Evolutionary conservation across 305 asterid species (phyloP), one percentile per base, ranked within the genome.

Genomic region (Fraxinus paxiana): DNA sequence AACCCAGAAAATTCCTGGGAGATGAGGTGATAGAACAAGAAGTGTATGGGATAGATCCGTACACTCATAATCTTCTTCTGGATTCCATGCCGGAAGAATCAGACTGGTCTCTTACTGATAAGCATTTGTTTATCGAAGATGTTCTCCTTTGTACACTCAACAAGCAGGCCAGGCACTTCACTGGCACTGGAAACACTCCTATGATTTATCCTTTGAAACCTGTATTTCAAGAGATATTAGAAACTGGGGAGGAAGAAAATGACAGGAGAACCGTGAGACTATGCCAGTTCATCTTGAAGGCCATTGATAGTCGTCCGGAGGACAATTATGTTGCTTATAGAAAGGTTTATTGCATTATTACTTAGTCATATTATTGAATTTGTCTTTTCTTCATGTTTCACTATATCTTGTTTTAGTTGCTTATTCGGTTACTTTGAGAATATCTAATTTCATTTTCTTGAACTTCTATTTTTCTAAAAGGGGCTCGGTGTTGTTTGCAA

Each of bases 401-500:
- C 13, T 2, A n/a, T 67, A 30, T 43, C 73, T 75, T 72, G 77
- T 86, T 75, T 43, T 59, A 34, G 10, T 3, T 59, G 73, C 65
- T 73, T 13, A 54, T 72, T 80, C 71, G 67, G 30, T 59, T 81
- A 56, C 46, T 72, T 74, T 63, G 18, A 24, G 71, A 6, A 24
- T 24, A 67, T 67, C 73, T 67, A 67, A 75, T 51, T 79, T 82
- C 65, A 74, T 82, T 82, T 82, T 22, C 24, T 80, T 79, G 77
- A 81, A 76, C 75, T 81, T 82, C 80, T 83, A 17, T 74, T 76
- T 30, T 86, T 6, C 12, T n/a, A 30, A 31, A 63, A 96, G 99
- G 99, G 99, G 74, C 99, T 96, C 85, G 99, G 99, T 83, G 99
- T 96, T 86, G 97, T 96, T 84, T 96, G 99, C 93, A 89, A 93